Conservation (phyloP, 2,329 filamentous ascomycete genomes). For the Alternaria sp. region DNA sequence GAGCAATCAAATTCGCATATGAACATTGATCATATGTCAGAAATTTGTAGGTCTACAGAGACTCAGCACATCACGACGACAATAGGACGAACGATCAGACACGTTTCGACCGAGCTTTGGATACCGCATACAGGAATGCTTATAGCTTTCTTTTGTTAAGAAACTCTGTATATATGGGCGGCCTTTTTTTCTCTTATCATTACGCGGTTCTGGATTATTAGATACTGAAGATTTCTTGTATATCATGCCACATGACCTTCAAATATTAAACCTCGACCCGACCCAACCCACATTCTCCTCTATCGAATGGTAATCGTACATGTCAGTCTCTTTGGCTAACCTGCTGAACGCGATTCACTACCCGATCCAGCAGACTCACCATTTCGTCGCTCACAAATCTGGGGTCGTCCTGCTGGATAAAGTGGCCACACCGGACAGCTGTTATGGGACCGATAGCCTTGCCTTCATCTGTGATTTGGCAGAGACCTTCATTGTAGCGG, state of each 20-base stretch:
- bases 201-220: background rate
- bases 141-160: background rate
- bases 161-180: slow-evolving; percentile 16
- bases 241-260: background rate
- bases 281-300: background rate
- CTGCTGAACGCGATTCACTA: slow-evolving; percentile 48
- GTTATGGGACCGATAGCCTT: slow-evolving; percentile 57
- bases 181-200: background rate
- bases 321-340: slow-evolving; percentile 36
- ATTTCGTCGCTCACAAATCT: slow-evolving; percentile 47
- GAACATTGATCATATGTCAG: background rate
- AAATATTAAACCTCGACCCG: background rate
- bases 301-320: background rate
- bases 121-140: background rate
- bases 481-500: slow-evolving; percentile 62
- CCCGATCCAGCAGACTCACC: slow-evolving; percentile 43
- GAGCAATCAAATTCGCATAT: background rate
- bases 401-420: slow-evolving; percentile 64
- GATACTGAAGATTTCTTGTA: background rate
- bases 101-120: background rate
- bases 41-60: background rate
- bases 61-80: background rate
- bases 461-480: slow-evolving; percentile 53
- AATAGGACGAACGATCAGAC: background rate
- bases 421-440: slow-evolving; percentile 62